Conservation (phyloP, 352 stramenopile genomes). For the Phytophthora capsici region DNA sequence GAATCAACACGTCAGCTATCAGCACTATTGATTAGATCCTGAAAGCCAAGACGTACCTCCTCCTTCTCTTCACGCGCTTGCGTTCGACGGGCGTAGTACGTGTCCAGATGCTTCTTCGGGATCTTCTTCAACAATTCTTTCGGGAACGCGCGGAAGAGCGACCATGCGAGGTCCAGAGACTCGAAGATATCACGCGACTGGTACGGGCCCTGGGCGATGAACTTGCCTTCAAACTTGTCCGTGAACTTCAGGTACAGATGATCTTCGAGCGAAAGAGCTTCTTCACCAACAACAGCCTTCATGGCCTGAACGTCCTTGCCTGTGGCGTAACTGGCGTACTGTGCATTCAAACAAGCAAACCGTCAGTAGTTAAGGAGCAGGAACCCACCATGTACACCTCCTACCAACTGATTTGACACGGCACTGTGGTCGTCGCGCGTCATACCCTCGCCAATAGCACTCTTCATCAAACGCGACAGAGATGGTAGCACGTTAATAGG, state of each 20-base stretch:
- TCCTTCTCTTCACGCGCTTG: constrained; percentile 90
- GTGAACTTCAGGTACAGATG: constrained; percentile 99
- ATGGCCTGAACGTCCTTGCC: constrained; percentile 99
- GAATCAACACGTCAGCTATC: constrained; percentile 13
- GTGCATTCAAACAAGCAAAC: constrained; percentile 6
- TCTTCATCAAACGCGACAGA: constrained; percentile 99
- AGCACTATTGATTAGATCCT: not conserved
- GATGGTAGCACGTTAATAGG: constrained; percentile 99
- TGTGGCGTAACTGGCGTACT: constrained; percentile 89
- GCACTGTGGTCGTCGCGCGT: constrained; percentile 98
- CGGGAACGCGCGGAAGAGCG: constrained; percentile 98
- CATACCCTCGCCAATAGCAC: constrained; percentile 99
- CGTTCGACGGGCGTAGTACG: constrained; percentile 95
- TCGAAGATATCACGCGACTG: constrained; percentile 99
- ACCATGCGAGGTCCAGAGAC: constrained; percentile 98
- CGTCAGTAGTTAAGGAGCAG: constrained; percentile 4
- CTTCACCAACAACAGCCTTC: constrained; percentile 99
- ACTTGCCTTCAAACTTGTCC: constrained; percentile 99
- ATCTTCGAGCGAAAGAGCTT: constrained; percentile 99
- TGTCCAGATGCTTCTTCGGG: constrained; percentile 98
- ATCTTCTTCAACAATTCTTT: constrained; percentile 99
- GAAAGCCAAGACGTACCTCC: constrained; percentile 49
- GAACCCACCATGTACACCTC: constrained; percentile 33
- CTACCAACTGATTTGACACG: constrained; percentile 99
- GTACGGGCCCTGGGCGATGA: constrained; percentile 97